Evolutionary conservation across 768 basidiomycete genomes (phyloP).

Genomic region (Lepiota brunneoincarnata): DNA sequence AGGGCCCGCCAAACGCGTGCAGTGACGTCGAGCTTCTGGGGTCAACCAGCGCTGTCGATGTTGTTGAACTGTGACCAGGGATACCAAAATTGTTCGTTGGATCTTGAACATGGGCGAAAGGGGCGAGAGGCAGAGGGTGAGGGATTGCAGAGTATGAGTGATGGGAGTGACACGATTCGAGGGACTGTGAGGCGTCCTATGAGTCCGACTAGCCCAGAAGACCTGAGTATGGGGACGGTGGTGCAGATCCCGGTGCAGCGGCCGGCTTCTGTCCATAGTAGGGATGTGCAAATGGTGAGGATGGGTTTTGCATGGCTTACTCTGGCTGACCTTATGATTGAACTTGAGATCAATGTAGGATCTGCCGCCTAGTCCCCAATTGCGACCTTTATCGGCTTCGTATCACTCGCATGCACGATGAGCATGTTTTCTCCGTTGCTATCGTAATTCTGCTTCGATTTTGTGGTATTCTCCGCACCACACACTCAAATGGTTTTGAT

Average conservation of each 20-base stretch:
- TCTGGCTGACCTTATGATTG: neutral
- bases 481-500: too few relatives aligned
- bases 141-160: constrained; percentile 4
- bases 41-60: constrained; percentile 11
- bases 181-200: neutral
- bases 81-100: constrained; percentile 1
- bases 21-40: constrained; percentile 23
- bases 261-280: neutral
- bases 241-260: neutral
- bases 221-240: neutral
- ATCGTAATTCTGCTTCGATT: too few relatives aligned
- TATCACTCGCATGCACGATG: constrained; percentile 8
- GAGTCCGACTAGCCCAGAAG: constrained; percentile 1
- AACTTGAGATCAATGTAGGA: neutral
- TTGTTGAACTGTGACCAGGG: neutral
- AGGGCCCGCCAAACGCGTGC: neutral
- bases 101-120: neutral
- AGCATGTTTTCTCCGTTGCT: neutral
- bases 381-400: constrained; percentile 3
- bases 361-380: neutral
- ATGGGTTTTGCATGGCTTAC: neutral
- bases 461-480: too few relatives aligned
- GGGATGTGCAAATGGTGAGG: neutral
- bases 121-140: neutral
- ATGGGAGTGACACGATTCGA: constrained; percentile 6